Percentiles rank a stretch among this genome's conserved stretches.
Conservation (phyloP, 345 rosid species). For the Corymbia maculata region DNA sequence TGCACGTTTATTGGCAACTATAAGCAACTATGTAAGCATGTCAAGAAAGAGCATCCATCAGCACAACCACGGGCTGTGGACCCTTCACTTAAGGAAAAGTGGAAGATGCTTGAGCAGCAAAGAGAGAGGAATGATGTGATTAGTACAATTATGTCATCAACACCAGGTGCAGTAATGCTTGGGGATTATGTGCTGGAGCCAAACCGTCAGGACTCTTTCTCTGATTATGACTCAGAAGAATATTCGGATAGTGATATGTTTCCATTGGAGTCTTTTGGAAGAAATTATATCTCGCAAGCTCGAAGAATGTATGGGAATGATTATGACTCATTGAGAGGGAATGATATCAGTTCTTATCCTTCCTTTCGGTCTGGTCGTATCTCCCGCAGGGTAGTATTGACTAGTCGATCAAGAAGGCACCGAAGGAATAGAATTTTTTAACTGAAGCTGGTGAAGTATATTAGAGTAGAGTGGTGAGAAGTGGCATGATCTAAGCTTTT, state of each 20-base stretch:
- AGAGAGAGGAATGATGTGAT: conserved; percentile 66
- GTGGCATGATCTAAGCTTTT: background rate
- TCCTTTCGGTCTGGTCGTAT: conserved; percentile 19
- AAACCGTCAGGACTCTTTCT: conserved; percentile 20
- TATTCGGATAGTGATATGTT: conserved; percentile 28
- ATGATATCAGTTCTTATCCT: conserved; percentile 26
- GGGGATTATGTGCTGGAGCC: conserved; percentile 94
- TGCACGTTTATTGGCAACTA: conserved; percentile 61
- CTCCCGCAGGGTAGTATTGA: conserved; percentile 16
- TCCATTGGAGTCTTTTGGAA: conserved; percentile 28
- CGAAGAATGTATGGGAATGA: conserved; percentile 15
- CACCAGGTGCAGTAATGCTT: conserved; percentile 65
- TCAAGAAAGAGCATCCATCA: conserved; percentile 66
- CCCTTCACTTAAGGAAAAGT: conserved; percentile 57
- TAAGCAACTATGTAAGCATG: conserved; percentile 64
- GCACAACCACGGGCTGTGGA: conserved; percentile 73
- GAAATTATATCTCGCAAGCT: conserved; percentile 12
- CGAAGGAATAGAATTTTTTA: conserved; percentile 27
- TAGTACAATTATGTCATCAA: conserved; percentile 64
- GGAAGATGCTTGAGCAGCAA: conserved; percentile 68
- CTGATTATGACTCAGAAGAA: conserved; percentile 53
- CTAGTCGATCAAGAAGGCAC: conserved; percentile 31
- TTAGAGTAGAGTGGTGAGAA: background rate
- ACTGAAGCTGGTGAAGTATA: conserved; percentile 16
- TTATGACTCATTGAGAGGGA: conserved; percentile 28